Evolutionary conservation across 1,139 yeast species (phyloP).

Genomic region (Suhomyces panamericanus): DNA sequence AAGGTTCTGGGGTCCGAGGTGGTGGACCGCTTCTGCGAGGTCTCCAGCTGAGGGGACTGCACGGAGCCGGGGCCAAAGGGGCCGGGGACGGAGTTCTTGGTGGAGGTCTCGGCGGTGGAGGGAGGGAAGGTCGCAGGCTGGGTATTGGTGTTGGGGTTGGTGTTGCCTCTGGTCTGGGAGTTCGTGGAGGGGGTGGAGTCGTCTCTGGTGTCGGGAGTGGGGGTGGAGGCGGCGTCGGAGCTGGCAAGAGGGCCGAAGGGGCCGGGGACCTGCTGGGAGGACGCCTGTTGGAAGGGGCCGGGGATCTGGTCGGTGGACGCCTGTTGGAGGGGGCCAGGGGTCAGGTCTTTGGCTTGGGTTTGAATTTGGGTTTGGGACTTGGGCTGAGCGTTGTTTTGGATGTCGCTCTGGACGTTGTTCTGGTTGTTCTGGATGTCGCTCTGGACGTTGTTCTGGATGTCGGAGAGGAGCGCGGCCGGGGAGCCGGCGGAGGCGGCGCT

Average conservation of each 20-base stretch:
- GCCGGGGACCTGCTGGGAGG: not conserved
- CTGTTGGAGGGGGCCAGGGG: not conserved
- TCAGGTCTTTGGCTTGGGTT: not conserved
- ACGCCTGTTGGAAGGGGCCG: not conserved
- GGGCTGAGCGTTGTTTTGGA: no score
- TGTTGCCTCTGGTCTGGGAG: not conserved
- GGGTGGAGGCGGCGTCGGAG: no score
- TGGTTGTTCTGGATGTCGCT: no score
- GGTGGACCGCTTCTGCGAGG: not conserved
- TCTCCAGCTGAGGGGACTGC: not conserved
- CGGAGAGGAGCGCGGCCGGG: not conserved
- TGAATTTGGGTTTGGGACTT: not conserved
- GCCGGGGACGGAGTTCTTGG: no score
- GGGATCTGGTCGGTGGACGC: not conserved
- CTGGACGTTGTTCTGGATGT: no score
- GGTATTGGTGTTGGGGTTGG: not conserved
- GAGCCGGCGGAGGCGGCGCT: slow-evolving; percentile 6
- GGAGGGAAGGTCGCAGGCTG: not conserved
- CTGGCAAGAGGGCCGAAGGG: no score
- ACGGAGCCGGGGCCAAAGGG: not conserved
- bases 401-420: no score
- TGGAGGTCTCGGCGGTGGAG: not conserved
- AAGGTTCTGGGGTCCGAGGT: not conserved
- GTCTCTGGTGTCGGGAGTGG: no score
- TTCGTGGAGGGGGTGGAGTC: not conserved